phyloP scores from a whole-genome alignment of 768 basidiomycete species.

The Mycena latifolia region DNA sequence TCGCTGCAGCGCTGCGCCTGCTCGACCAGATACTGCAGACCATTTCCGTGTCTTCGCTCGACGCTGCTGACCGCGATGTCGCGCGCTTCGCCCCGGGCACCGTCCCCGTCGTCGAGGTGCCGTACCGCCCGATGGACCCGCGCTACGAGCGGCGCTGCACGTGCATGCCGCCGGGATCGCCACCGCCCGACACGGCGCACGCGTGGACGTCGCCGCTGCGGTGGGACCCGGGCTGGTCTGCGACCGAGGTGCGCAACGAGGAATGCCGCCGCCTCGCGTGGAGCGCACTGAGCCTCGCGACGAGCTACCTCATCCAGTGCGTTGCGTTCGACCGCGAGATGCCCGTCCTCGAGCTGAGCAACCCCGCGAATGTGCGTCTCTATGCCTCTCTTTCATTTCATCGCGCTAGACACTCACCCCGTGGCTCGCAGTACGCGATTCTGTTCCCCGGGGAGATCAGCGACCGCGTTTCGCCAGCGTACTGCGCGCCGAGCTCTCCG shows the following conservation, averaged over 20 bases:
- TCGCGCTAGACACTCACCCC: conserved; percentile 12
- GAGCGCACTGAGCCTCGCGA: conserved; percentile 77
- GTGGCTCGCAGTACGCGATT: conserved; percentile 69
- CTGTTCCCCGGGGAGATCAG: conserved; percentile 82
- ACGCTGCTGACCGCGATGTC: conserved; percentile 66
- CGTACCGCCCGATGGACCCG: conserved; percentile 42
- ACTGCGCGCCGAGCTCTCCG: conserved; percentile 54
- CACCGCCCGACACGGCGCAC: conserved; percentile 51
- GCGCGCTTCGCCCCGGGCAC: conserved; percentile 60
- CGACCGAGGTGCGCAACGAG: conserved; percentile 70
- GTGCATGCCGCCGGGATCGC: conserved; percentile 56
- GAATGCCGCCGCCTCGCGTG: conserved; percentile 84
- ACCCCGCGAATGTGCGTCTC: conserved; percentile 70
- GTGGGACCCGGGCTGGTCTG: conserved; percentile 73
- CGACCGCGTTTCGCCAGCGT: conserved; percentile 59
- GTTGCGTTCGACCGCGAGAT: conserved; percentile 73
- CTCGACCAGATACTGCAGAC: conserved; percentile 76
- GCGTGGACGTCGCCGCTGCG: conserved; percentile 65
- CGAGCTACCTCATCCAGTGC: conserved; percentile 76
- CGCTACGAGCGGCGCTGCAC: conserved; percentile 53
- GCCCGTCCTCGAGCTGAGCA: conserved; percentile 68
- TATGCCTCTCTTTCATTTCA: conserved; percentile 16
- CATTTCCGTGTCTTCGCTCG: conserved; percentile 67
- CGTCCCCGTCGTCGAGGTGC: conserved; percentile 63
- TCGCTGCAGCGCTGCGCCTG: conserved; percentile 63